Percentiles rank a stretch among this genome's conserved stretches.
These are phyloP conservation scores for Zizania palustris DNA, from an alignment of 202 grass and related monocot species.

Conservation along the genomic window DNA sequence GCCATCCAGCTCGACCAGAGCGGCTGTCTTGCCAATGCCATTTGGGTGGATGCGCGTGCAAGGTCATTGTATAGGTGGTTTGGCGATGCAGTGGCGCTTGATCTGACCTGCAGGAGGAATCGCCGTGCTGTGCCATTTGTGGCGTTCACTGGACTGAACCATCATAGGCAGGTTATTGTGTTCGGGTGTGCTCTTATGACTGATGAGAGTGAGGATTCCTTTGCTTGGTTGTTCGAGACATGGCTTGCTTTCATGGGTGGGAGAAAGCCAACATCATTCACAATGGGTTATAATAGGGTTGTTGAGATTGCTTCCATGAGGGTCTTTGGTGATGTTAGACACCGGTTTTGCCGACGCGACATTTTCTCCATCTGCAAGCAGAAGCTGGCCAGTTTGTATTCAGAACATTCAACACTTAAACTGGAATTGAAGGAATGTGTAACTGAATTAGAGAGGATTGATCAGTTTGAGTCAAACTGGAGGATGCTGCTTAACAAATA, in stretches of 20 bases:
- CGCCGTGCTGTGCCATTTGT: slow-evolving; percentile 45
- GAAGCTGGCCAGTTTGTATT: slow-evolving; percentile 48
- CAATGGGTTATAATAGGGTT: slow-evolving; percentile 43
- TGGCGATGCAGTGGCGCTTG: slow-evolving; percentile 49
- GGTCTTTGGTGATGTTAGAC: slow-evolving; percentile 47
- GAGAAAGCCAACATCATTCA: slow-evolving; percentile 48
- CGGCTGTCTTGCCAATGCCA: slow-evolving; percentile 51
- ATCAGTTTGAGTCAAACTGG: slow-evolving; percentile 61
- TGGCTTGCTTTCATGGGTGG: slow-evolving; percentile 59
- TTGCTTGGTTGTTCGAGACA: slow-evolving; percentile 60
- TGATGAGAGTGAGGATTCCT: slow-evolving; percentile 62
- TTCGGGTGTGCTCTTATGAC: slow-evolving; percentile 70
- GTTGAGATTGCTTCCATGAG: slow-evolving; percentile 43
- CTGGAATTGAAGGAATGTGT: slow-evolving; percentile 58
- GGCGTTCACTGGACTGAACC: slow-evolving; percentile 60
- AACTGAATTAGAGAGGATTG: slow-evolving; percentile 46
- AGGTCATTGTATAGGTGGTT: slow-evolving; percentile 53
- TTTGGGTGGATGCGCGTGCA: slow-evolving; percentile 54
- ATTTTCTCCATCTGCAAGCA: slow-evolving; percentile 60
- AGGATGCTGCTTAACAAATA: slow-evolving; percentile 45
- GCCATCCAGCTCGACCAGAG: slow-evolving; percentile 50
- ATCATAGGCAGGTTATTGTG: slow-evolving; percentile 56
- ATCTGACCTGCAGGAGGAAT: slow-evolving; percentile 64
- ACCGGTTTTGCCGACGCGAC: slow-evolving; percentile 57
- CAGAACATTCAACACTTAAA: slow-evolving; percentile 52